Evolutionary conservation across 2,329 filamentous ascomycete species (phyloP), one percentile per base, ranked within the genome.

Genomic region (Aspergillus udagawae): DNA sequence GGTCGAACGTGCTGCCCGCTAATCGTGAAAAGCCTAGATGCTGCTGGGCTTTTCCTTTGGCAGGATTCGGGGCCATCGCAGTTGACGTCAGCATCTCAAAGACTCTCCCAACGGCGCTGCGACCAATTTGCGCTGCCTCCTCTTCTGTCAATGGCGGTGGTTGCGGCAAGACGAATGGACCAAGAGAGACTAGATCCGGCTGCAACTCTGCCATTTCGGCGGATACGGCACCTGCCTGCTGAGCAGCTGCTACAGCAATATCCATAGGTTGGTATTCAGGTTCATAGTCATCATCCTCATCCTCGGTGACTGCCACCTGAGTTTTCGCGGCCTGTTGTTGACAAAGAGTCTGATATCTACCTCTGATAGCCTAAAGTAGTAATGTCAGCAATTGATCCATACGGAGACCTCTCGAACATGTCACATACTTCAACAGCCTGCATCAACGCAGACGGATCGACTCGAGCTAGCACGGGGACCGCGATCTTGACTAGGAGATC

Each of bases 211-310:
- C 90, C 14, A 91, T 80, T 69, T 90, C 90, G 73, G 93, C 90
- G 51, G 88, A 75, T 32, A 91, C 86, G 68, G 93, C 89, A 67
- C 92, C 89, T 1, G 85, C 86, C 52, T 68, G 65, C 25, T 64
- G 65, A 1, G 60, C 51, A 21, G 60, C 61, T 42, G 66, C 60
- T 2, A 67, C 66, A 23, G 68, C 48, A 29, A 70, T 56, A 71
- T 95, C 91, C 38, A 86, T 85, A 8, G 88, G 83, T 58, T 88
- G 86, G 64, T 91, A 92, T 68, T 95, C 90, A 0, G 93, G 92
- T 67, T 97, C 93, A 68, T 97, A 97, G 65, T 96, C 91, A 63
- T 96, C 91, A 21, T 96, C 92, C 45, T 96, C 92, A 8, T 88
- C 86, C 49, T 72, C 73, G 3, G 65, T 67, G 3, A 63, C 57